phyloP scores from a whole-genome alignment of 2,329 filamentous ascomycete genomes.

The Ascochyta rabiei region DNA sequence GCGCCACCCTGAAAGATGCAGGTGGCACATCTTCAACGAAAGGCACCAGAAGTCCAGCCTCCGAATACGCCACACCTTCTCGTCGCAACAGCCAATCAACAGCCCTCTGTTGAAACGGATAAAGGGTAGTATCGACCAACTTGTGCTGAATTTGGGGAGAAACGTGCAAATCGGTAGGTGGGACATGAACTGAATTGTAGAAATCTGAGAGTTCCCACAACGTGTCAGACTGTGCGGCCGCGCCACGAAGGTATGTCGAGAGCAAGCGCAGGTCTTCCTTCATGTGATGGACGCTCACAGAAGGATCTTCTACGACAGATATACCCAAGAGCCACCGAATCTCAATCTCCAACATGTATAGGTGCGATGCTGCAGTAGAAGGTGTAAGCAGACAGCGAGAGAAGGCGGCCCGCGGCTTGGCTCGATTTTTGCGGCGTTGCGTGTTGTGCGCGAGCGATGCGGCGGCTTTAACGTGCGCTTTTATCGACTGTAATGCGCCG shows the following conservation, averaged over 20 bases:
- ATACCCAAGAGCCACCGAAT: constrained; percentile 38
- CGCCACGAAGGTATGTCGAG: constrained; percentile 29
- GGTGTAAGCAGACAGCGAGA: constrained; percentile 29
- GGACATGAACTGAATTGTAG: constrained; percentile 71
- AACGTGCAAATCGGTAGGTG: constrained; percentile 51
- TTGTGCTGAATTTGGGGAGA: constrained; percentile 39
- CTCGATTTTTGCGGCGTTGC: constrained; percentile 25
- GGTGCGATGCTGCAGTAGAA: constrained; percentile 14
- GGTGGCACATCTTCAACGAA: constrained; percentile 33
- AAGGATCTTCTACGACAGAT: constrained; percentile 35
- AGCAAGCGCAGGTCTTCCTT: constrained; percentile 37
- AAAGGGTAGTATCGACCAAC: constrained; percentile 57
- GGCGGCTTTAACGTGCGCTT: constrained; percentile 19
- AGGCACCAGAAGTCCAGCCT: constrained; percentile 21
- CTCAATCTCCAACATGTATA: constrained; percentile 28
- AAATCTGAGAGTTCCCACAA: constrained; percentile 64
- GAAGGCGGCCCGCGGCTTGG: constrained; percentile 33
- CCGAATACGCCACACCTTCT: constrained; percentile 63
- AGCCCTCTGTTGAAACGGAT: constrained; percentile 74
- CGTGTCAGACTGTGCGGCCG: constrained; percentile 14
- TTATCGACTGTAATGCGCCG: constrained; percentile 25
- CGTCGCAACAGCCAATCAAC: constrained; percentile 72
- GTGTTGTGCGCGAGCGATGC: constrained; percentile 24
- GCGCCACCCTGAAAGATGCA: constrained; percentile 53
- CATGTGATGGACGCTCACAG: constrained; percentile 20